These are phyloP conservation scores for Naganishia liquefaciens DNA, from an alignment of 1,284 basidiomycete species.

Conservation along the genomic window DNA sequence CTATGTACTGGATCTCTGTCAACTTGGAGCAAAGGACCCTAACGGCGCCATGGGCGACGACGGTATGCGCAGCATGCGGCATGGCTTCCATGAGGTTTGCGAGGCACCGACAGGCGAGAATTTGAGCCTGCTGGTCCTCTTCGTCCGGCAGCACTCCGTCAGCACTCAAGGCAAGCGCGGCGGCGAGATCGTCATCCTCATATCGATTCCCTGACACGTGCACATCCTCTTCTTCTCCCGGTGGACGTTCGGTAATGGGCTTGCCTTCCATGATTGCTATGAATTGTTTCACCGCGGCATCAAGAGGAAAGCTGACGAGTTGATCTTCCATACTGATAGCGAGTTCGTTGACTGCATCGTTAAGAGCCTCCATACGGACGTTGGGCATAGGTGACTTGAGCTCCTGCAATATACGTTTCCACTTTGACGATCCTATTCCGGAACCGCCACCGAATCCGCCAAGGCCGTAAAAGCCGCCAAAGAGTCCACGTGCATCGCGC, in stretches of 20 bases:
- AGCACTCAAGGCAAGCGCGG: constrained; percentile 62
- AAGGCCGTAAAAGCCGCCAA: constrained; percentile 42
- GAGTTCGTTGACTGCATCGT: constrained; percentile 91
- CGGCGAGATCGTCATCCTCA: constrained; percentile 62
- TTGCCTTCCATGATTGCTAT: constrained; percentile 87
- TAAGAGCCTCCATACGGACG: constrained; percentile 81
- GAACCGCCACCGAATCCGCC: constrained; percentile 74
- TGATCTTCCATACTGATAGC: constrained; percentile 98
- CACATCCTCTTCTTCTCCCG: constrained; percentile 47
- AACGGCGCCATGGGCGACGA: constrained; percentile 92
- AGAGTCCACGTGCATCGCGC: constrained; percentile 28
- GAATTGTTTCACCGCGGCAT: constrained; percentile 87
- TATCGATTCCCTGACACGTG: constrained; percentile 59
- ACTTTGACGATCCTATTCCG: constrained; percentile 62
- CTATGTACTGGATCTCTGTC: constrained; percentile 92
- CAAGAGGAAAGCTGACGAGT: constrained; percentile 88
- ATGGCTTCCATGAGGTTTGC: constrained; percentile 92
- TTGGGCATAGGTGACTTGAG: constrained; percentile 80
- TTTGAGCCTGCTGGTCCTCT: constrained; percentile 72
- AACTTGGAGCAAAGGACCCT: constrained; percentile 92
- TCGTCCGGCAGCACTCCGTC: constrained; percentile 45
- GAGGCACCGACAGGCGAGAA: constrained; percentile 88
- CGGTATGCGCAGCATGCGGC: constrained; percentile 74
- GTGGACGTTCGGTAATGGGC: constrained; percentile 46
- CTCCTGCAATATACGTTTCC: constrained; percentile 85